These are phyloP conservation scores for Globisporangium irregulare DNA, from an alignment of 352 stramenopile genomes.

Conservation along the genomic window DNA sequence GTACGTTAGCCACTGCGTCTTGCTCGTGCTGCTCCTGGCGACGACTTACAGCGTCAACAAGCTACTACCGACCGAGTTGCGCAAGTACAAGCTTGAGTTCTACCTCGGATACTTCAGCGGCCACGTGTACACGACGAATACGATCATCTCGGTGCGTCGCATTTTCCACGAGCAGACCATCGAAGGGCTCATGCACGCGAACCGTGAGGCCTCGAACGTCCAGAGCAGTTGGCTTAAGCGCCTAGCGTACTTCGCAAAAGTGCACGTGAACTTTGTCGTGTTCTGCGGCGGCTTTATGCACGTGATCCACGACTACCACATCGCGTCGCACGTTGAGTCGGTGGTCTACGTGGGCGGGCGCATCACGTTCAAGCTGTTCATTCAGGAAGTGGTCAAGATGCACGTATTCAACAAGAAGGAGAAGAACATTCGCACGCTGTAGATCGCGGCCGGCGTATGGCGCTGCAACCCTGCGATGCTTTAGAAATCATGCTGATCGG, in stretches of 20 bases:
- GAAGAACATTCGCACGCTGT: slow-evolving; percentile 21
- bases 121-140: neutral
- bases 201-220: neutral
- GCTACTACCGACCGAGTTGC: neutral
- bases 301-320: neutral
- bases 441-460: slow-evolving; percentile 18
- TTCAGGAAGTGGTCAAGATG: slow-evolving; percentile 23
- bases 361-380: slow-evolving; percentile 18
- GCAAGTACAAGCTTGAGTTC: slow-evolving; percentile 7
- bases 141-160: slow-evolving; percentile 4
- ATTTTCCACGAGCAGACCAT: slow-evolving; percentile 5
- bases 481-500: slow-evolving; percentile 17
- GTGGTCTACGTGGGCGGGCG: neutral
- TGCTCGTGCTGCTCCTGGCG: neutral
- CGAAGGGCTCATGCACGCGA: neutral
- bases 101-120: neutral
- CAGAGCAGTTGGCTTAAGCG: neutral
- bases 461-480: slow-evolving; percentile 10
- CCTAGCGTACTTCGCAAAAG: neutral
- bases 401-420: slow-evolving; percentile 19
- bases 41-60: neutral
- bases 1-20: slow-evolving; percentile 1
- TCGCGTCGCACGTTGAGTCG: neutral
- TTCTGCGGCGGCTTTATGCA: neutral
- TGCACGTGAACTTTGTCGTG: neutral